phyloP scores from a whole-genome alignment of 2,329 filamentous ascomycete genomes.

The Diplodia sapinea region DNA sequence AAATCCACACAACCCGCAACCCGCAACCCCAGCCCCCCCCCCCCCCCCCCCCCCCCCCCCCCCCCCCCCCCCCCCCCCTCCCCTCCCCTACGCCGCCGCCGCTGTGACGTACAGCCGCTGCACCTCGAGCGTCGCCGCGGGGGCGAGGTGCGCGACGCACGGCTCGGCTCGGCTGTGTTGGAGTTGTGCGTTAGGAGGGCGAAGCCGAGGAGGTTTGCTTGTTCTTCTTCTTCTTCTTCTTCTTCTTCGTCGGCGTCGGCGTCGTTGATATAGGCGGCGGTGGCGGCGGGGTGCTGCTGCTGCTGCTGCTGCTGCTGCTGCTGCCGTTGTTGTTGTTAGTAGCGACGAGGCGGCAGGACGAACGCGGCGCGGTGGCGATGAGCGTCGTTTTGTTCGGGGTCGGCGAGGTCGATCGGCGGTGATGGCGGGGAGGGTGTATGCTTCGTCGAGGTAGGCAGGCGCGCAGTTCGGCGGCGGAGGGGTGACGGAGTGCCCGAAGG shows the following conservation, averaged over 20 bases:
- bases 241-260: not conserved
- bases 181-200: constrained; percentile 48
- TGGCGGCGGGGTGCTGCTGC: too few relatives aligned
- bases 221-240: not conserved
- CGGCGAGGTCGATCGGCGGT: not conserved
- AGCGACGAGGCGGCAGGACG: not conserved
- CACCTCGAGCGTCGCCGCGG: constrained; percentile 44
- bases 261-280: too few relatives aligned
- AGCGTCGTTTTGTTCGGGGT: not conserved
- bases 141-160: not conserved
- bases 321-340: too few relatives aligned
- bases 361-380: not conserved
- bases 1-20: too few relatives aligned
- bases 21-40: too few relatives aligned
- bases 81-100: constrained; percentile 45
- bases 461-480: not conserved
- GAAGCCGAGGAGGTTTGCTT: constrained; percentile 46
- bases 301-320: too few relatives aligned
- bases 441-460: not conserved
- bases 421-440: not conserved
- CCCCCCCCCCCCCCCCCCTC: constrained; percentile 40
- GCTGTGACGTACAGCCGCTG: constrained; percentile 53
- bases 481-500: not conserved
- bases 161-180: constrained; percentile 35
- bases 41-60: too few relatives aligned